phyloP scores from a whole-genome alignment of 1,284 basidiomycete species.

The Schizopora paradoxa region DNA sequence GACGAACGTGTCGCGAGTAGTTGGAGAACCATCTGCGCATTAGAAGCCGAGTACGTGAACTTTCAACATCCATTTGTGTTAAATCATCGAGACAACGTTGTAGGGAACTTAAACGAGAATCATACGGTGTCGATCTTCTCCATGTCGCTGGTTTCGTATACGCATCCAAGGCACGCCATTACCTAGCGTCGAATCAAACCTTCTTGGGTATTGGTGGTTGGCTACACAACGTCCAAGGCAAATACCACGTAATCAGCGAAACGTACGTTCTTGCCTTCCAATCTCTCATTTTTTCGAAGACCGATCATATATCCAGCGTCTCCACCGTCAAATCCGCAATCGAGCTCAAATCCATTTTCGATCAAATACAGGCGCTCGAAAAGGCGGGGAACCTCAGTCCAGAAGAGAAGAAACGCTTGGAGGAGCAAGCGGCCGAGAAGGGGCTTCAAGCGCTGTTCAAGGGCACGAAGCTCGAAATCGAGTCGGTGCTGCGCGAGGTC shows the following conservation, averaged over 20 bases:
- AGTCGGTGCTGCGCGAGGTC: conserved; percentile 89
- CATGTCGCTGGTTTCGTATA: conserved; percentile 93
- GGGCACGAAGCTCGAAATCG: conserved; percentile 93
- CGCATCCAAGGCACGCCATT: conserved; percentile 74
- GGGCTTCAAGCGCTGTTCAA: conserved; percentile 92
- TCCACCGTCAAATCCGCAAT: conserved; percentile 85
- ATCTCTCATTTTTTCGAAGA: not conserved
- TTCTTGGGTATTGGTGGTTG: conserved; percentile 85
- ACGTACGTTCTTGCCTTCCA: conserved; percentile 52
- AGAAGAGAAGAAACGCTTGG: conserved; percentile 85
- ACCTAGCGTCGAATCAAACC: conserved; percentile 72
- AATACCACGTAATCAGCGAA: conserved; percentile 90
- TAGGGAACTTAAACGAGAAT: conserved; percentile 84
- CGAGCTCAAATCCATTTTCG: conserved; percentile 92
- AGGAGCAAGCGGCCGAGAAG: conserved; percentile 96
- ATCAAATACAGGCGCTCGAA: conserved; percentile 91
- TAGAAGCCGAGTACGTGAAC: conserved; percentile 73
- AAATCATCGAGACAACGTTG: conserved; percentile 9
- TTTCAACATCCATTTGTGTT: not conserved
- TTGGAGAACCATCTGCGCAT: conserved; percentile 71
- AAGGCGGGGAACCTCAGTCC: conserved; percentile 79
- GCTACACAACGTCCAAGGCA: conserved; percentile 91
- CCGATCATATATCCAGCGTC: conserved; percentile 46
- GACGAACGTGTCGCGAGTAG: conserved; percentile 65
- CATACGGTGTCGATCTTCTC: conserved; percentile 89